Evolutionary conservation across 495 filamentous ascomycete species (phyloP).

Genomic region (Lepraria neglecta): DNA sequence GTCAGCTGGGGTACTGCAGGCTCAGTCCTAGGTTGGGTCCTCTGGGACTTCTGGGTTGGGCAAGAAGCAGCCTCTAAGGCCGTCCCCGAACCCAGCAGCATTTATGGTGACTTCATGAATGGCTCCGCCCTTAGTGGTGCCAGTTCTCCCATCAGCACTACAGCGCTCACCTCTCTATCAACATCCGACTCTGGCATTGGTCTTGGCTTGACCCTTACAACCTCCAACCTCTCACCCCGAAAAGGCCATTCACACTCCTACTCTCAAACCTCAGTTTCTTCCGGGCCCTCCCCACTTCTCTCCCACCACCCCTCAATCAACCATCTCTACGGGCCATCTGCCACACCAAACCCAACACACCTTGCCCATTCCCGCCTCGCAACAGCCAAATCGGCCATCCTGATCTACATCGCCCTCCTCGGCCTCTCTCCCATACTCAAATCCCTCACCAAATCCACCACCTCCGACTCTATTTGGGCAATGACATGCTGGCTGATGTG

Average conservation of each 20-base stretch:
- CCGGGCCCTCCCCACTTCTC: conserved; percentile 19
- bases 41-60: conserved; percentile 87
- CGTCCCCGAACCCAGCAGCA: conserved; percentile 26
- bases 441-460: conserved; percentile 84
- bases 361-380: conserved; percentile 61
- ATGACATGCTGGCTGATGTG: conserved; percentile 87
- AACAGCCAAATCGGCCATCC: conserved; percentile 79
- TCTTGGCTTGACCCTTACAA: conserved; percentile 42
- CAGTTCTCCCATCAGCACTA: conserved; percentile 41
- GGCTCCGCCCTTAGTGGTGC: conserved; percentile 36
- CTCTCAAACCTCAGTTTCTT: conserved; percentile 22
- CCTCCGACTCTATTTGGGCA: conserved; percentile 90
- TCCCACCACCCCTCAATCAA: conserved; percentile 21
- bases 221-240: conserved; percentile 16
- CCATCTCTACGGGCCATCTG: conserved; percentile 23
- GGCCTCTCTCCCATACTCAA: conserved; percentile 92
- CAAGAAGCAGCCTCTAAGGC: conserved; percentile 43
- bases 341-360: conserved; percentile 21
- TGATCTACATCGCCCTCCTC: conserved; percentile 87
- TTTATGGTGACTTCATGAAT: conserved; percentile 41
- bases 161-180: conserved; percentile 30
- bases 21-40: conserved; percentile 79
- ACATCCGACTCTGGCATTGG: conserved; percentile 35
- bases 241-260: conserved; percentile 25
- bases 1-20: conserved; percentile 76